These are phyloP conservation scores for Curvularia spicifera DNA, from an alignment of 2,329 filamentous ascomycete genomes.

Conservation along the genomic window DNA sequence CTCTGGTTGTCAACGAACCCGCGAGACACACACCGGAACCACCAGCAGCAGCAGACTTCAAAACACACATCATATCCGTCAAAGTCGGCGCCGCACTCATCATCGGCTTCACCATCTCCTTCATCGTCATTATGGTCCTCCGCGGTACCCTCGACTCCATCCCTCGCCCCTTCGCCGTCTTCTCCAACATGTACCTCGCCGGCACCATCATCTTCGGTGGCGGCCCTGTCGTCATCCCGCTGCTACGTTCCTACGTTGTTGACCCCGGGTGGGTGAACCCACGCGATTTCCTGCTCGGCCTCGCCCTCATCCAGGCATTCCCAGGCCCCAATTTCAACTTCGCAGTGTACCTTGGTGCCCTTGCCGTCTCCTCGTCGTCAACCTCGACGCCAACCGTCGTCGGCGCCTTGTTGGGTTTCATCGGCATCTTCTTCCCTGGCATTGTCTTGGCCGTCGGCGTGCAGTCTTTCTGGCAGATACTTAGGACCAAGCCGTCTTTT, in stretches of 20 bases:
- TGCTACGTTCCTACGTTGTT: conserved; percentile 60
- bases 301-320: conserved; percentile 74
- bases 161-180: conserved; percentile 64
- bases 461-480: conserved; percentile 49
- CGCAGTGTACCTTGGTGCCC: conserved; percentile 51
- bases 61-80: conserved; percentile 47
- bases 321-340: conserved; percentile 69
- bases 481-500: conserved; percentile 47
- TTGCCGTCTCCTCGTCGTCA: conserved; percentile 40
- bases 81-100: conserved; percentile 50
- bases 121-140: conserved; percentile 63
- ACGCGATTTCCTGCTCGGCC: conserved; percentile 74
- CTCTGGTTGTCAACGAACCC: neutral
- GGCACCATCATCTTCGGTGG: conserved; percentile 65
- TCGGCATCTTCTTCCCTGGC: conserved; percentile 53
- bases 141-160: conserved; percentile 47
- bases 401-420: conserved; percentile 49
- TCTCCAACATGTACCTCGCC: conserved; percentile 75
- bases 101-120: conserved; percentile 60
- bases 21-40: neutral
- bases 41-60: conserved; percentile 25
- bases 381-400: conserved; percentile 29
- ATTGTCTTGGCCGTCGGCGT: conserved; percentile 47
- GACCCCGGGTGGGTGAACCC: conserved; percentile 72
- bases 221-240: conserved; percentile 55